Evolutionary conservation across 306 rosid species (phyloP).

Genomic region (Elaeagnus macrophylla): DNA sequence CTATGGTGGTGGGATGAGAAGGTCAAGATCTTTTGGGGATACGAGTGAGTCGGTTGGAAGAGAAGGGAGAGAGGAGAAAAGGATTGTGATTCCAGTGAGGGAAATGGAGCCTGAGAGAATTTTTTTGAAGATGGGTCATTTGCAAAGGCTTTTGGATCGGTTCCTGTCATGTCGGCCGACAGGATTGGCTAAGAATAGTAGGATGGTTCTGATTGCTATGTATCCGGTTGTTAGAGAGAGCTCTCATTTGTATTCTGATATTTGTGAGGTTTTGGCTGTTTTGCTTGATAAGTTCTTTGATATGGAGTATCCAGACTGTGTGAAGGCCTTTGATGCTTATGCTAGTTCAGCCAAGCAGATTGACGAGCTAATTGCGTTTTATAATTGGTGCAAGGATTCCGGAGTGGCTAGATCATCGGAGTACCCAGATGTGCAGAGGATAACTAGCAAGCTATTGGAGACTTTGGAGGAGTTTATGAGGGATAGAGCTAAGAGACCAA

Average conservation of each 20-base stretch:
- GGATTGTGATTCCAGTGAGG: conserved; percentile 65
- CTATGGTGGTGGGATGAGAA: conserved; percentile 53
- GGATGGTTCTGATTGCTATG: conserved; percentile 76
- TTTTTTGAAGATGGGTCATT: conserved; percentile 80
- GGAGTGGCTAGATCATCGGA: conserved; percentile 87
- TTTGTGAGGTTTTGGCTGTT: conserved; percentile 85
- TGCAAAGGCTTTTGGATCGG: conserved; percentile 83
- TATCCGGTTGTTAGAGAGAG: conserved; percentile 84
- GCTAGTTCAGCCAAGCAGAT: conserved; percentile 91
- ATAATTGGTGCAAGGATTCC: conserved; percentile 73
- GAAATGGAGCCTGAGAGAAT: conserved; percentile 83
- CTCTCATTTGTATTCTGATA: conserved; percentile 79
- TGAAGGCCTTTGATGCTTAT: conserved; percentile 86
- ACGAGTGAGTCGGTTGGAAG: conserved; percentile 43
- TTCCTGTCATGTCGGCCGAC: conserved; percentile 86
- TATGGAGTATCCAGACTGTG: conserved; percentile 86
- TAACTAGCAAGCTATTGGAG: conserved; percentile 77
- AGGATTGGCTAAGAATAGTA: conserved; percentile 74
- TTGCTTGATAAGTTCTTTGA: conserved; percentile 89
- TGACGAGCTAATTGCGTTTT: conserved; percentile 64
- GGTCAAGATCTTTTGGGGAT: conserved; percentile 76
- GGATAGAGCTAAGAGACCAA: conserved; percentile 78
- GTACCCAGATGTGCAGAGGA: conserved; percentile 88
- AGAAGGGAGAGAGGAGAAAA: conserved; percentile 36
- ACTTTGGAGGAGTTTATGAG: conserved; percentile 94